Conservation (phyloP, 2,329 filamentous ascomycete species). For the Ophiocordyceps camponoti-floridani region DNA sequence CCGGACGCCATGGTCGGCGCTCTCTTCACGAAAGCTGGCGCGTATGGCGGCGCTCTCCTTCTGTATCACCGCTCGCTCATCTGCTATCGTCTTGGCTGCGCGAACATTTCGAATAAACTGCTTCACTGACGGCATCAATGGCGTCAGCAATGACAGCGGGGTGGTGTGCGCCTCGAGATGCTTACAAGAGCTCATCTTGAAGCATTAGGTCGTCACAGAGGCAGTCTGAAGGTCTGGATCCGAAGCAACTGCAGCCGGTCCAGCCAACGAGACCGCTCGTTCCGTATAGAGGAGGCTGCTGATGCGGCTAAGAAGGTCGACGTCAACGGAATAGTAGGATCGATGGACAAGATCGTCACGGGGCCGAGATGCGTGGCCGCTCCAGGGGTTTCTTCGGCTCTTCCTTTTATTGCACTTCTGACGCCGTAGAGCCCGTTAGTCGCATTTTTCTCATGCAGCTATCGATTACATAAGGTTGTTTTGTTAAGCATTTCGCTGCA, state of each 20-base stretch:
- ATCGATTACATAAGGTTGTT: no score
- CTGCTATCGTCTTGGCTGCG: conserved; percentile 95
- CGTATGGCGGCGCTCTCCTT: conserved; percentile 97
- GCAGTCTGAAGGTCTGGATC: background rate
- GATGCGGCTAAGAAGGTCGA: background rate
- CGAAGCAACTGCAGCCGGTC: background rate
- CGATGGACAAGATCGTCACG: background rate
- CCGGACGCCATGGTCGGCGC: conserved; percentile 79
- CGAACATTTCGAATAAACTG: conserved; percentile 99
- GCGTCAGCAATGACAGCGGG: background rate
- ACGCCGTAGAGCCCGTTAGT: no score
- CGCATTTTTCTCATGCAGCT: no score
- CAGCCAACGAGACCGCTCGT: background rate
- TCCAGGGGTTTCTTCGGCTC: no score
- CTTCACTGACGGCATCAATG: conserved; percentile 49
- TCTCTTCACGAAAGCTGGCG: conserved; percentile 95
- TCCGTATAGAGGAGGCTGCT: background rate
- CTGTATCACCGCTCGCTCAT: conserved; percentile 94
- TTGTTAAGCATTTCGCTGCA: background rate
- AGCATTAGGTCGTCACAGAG: background rate
- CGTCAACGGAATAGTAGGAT: background rate
- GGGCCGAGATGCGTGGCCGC: background rate
- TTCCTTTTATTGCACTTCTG: no score
- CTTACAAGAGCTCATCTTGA: conserved; percentile 21
- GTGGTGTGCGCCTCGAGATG: background rate